Evolutionary conservation across 1,284 basidiomycete genomes (phyloP), one percentile per base, ranked within the genome.

Genomic region (Leccinum huronense): DNA sequence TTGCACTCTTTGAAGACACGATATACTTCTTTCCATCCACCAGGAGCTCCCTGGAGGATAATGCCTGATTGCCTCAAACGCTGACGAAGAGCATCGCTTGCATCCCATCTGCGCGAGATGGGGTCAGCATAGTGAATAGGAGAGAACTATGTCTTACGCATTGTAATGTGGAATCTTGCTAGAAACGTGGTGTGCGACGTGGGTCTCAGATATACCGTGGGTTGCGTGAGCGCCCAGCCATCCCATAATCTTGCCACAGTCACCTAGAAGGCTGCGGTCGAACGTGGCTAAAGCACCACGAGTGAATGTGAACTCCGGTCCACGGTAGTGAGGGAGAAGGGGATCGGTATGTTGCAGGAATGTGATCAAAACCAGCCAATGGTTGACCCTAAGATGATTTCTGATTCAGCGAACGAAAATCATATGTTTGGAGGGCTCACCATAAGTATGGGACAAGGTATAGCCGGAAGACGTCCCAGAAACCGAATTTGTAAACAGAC

Each of bases 261-360:
- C 91, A 60, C 94, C 94, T 48, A 97, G 82, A 68, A 95, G 86
- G 71, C 80, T 86, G 66, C 97, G 94, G 79, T 99, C 95, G 57
- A 98, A 84, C 23, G 97, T 99, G 67, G 93, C 83, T 60, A 99
- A 88, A 19, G 97, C 97, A 67, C 97, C 97, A 72, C 97, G 94
- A 61, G 91, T 84, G 85, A 99, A 99, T 57, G 90, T 97, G 84
- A 97, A 98, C 72, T 91, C 88, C 57, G 89, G 79, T 30, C 90
- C 88, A 70, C 93, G 91, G 86, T 98, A 99, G 81, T 99, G 97
- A 61, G 96, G 95, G 36, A 98, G 84, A 54, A 91, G 77, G 23
- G 95, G 94, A 80, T 98, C 97, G 72, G 97, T 98, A 84, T 98
- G 97, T 80, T 98, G 97, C 66, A 98, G 85, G 89, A 93, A 96